Base-by-base conservation (phyloP, 345 rosid species). In the Dimocarpus longan region DNA sequence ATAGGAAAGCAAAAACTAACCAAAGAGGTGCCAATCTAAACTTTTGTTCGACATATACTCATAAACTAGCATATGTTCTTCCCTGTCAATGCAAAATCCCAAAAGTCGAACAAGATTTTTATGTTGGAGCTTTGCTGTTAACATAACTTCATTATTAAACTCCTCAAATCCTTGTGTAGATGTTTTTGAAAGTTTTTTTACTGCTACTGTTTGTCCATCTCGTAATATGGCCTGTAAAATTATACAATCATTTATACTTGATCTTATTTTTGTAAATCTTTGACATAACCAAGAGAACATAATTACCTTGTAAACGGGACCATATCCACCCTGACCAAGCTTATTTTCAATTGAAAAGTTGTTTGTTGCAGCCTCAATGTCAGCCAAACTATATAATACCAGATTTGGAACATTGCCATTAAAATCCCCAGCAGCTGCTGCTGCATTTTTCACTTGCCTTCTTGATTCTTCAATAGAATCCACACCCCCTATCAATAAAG, bases 111-210 rank as follows among this genome's bases (percentile, higher is more conserved):
- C 64, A 59, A 79, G 76, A 73, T 65, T 79, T 22, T 64, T 66
- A 13, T 78, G 81, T 32, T 78, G 76, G 11, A 78, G 71, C 8
- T 54, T 78, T 18, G 76, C 81, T 28, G 81, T 78, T 0, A 71
- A 65, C 16, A 50, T 65, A 71, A 83, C 81, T 6, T 87, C 85
- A 16, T 84, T 84, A 69, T 81, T 78, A 10, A 79, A 70, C 75
- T 82, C 85, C 70, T 76, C 80, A 19, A 26, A 18, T 43, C 76
- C 83, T 19, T 68, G 79, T 19, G 75, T 32, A 32, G 37, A 32
- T 32, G 37, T 46, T 62, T 8, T 19, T 2, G 82, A 80, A 10
- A 75, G 79, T 62, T 71, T 80, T 56, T 75, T 80, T 40, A 80
- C 82, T 10, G 79, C 79, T 32, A 80, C 63, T 75, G 60, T 22